Evolutionary conservation across 1,284 basidiomycete species (phyloP), one percentile per base, ranked within the genome.

Genomic region (Apiotrichum mycotoxinovorans): DNA sequence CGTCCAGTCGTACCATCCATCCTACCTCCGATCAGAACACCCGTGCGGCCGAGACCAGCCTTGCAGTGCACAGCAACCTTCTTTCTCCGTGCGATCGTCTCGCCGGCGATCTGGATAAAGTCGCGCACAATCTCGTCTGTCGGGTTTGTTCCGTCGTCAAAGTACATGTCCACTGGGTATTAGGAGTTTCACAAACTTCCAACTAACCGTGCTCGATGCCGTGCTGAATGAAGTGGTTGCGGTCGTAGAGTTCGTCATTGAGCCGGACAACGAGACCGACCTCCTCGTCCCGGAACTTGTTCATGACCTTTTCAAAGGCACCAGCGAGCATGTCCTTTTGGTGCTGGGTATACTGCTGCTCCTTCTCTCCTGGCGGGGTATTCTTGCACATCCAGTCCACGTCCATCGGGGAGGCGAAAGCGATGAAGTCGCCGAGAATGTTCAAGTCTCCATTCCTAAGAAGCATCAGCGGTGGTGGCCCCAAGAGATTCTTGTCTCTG

Each of bases 241-340:
- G 83, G 77, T 98, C 91, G 76, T 99, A 99, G 23, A 98, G 82
- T 66, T 92, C 85, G 64, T 94, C 95, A 75, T 99, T 99, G 44
- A 98, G 80, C 50, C 96, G 86, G 35, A 98, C 87, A 40, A 98
- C 92, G n/a, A 96, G 81, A 73, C 89, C 89, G 72, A 99, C 84
- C 52, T 87, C 85, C 59, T 86, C 84, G 69, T 88, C 85, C 72
- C 89, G 85, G 70, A 98, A 99, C 73, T 96, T 93, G 47, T 92
- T 85, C 60, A 98, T 80, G 64, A 95, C 96, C 66, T 91, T 93
- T 63, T 84, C 82, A 72, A 91, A 95, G 0, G 88, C 85, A 0
- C 83, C 83, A 4, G 86, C 83, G 12, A 91, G 79, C 71, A 87
- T 89, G 7, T 46, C 35, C n/a, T 23, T 43, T 34, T 58, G 54